Conservation (phyloP, 2,329 filamentous ascomycete species). For the Lachnellula occidentalis region DNA sequence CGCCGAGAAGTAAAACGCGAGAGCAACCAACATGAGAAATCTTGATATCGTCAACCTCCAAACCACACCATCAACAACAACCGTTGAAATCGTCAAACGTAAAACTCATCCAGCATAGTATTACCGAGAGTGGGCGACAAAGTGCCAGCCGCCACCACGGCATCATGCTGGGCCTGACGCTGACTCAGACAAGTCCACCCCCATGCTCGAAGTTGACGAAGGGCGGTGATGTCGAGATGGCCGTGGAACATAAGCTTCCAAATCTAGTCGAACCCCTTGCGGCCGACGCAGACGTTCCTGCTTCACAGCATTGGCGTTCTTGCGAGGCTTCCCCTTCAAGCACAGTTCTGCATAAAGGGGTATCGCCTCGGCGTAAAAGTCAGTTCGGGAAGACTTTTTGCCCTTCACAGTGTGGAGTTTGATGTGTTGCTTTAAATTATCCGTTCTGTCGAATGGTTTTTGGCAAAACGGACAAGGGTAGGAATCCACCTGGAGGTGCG, state of each 20-base stretch:
- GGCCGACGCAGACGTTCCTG: background rate
- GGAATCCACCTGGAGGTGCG: conserved; percentile 26
- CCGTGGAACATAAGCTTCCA: background rate
- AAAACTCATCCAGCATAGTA: background rate
- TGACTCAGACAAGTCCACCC: too few relatives aligned
- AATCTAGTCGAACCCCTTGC: background rate
- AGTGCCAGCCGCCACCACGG: background rate
- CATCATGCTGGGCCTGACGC: background rate
- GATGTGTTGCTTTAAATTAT: conserved; percentile 25
- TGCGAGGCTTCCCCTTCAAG: background rate
- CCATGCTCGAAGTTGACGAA: too few relatives aligned
- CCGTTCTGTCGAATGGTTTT: conserved; percentile 18
- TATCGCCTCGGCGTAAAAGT: background rate
- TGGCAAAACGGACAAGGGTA: conserved; percentile 20
- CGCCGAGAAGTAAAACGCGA: background rate
- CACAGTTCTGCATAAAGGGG: background rate
- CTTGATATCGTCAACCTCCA: background rate
- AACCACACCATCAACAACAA: background rate
- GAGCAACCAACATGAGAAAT: background rate
- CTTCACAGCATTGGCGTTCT: background rate
- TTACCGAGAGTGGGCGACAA: background rate
- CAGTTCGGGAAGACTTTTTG: conserved; percentile 2
- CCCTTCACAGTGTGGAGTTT: conserved; percentile 10
- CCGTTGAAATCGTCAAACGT: background rate
- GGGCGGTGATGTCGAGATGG: background rate